These are phyloP conservation scores for Coemansia aciculifera DNA, from an alignment of 192 early-diverging fungal genomes.

Conservation along the genomic window DNA sequence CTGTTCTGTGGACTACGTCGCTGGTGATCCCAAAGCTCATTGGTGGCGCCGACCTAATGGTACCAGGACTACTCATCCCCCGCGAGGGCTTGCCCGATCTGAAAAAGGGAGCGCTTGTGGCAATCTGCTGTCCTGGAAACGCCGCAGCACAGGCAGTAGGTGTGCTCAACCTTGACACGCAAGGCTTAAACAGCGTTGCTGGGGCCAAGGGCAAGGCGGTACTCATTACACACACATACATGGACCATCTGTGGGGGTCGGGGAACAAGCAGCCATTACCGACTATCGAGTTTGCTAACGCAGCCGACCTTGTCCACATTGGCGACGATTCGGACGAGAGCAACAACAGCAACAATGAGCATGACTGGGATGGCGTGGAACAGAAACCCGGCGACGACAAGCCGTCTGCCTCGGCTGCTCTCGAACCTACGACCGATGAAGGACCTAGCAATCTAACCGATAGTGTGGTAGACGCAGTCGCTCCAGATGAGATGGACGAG, in stretches of 20 bases:
- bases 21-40: conserved; percentile 69
- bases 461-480: background rate
- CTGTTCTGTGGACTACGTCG: conserved; percentile 67
- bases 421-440: background rate
- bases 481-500: conserved; percentile 70
- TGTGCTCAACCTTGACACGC: conserved; percentile 59
- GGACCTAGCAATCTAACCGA: background rate
- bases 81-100: conserved; percentile 32
- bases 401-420: background rate
- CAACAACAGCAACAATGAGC: background rate
- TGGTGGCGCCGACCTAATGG: conserved; percentile 69
- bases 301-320: background rate
- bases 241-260: conserved; percentile 78
- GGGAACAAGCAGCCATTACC: conserved; percentile 69
- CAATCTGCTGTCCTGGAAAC: conserved; percentile 34
- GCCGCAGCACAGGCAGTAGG: conserved; percentile 63
- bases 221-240: conserved; percentile 69
- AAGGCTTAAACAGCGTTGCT: conserved; percentile 46
- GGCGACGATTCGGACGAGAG: conserved; percentile 15
- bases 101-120: conserved; percentile 32
- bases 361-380: background rate
- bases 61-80: conserved; percentile 36
- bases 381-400: background rate
- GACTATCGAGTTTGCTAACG: conserved; percentile 20
- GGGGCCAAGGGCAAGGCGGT: conserved; percentile 82